Base-by-base conservation (phyloP, 2,329 filamentous ascomycete genomes). In the Arachnopeziza araneosa region DNA sequence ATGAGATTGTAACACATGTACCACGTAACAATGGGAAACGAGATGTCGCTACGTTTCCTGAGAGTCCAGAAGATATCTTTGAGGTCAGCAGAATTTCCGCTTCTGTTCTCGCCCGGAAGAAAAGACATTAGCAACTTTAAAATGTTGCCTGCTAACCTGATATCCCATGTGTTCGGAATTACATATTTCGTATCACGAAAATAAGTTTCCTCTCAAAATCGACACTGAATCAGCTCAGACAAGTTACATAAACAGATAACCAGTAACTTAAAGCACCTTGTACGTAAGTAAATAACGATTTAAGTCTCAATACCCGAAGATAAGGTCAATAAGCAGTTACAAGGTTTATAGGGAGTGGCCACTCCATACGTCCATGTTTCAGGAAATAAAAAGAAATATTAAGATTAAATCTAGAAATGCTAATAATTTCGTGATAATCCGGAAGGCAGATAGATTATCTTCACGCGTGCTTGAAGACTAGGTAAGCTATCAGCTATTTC, bases 11-110 rank as follows among this genome's bases (percentile, higher is more conserved):
- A 51, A 24, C 32, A 62, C 54, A 62, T 71, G 62, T 64, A 77
- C 75, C 75, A 80, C 32, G 82, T 84, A 51, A 85, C 80, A 52
- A 85, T 81, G 59, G 76, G 79, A 70, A 85, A 85, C 52, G 77
- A 79, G 71, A 85, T 85, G 0, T n/a, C n/a, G 80, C 82, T 36
- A 85, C 76, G 80, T 85, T 85, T 44, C 81, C 81, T 26, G 84
- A 64, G 6, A 83, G 69, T 10, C 79, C 75, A 64, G n/a, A 84
- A 85, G 76, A 80, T 9, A 82, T 79, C 68, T 82, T 83, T n/a
- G n/a, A n/a, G n/a, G n/a, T n/a, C n/a, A n/a, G n/a, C n/a, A n/a
- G n/a, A n/a, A n/a, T n/a, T n/a, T n/a, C n/a, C n/a, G n/a, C n/a
- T n/a, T n/a, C n/a, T n/a, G n/a, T n/a, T n/a, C n/a, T n/a, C n/a